phyloP scores from a whole-genome alignment of 208 protist genomes.

The Leishmania tarentolae region DNA sequence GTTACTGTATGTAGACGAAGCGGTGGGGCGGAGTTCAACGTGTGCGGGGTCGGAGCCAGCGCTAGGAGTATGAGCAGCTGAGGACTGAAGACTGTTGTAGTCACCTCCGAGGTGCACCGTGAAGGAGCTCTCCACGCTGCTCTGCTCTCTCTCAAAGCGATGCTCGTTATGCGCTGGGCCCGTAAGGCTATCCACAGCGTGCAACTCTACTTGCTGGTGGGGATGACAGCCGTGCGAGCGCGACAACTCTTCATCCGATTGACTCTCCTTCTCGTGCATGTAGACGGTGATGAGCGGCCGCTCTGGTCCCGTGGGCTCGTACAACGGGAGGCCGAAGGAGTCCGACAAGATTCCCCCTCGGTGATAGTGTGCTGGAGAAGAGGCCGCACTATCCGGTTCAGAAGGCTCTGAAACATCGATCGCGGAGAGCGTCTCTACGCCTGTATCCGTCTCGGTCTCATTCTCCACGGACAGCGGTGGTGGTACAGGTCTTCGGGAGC shows the following conservation, averaged over 20 bases:
- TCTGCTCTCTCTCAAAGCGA: neutral
- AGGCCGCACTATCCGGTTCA: neutral
- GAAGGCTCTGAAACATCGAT: neutral
- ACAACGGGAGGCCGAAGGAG: slow-evolving; percentile 2
- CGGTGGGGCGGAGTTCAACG: neutral
- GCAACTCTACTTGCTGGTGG: neutral
- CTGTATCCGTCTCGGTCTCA: neutral
- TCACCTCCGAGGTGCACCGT: slow-evolving; percentile 1
- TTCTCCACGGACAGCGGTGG: neutral
- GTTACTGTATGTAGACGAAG: slow-evolving; percentile 37
- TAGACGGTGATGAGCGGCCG: slow-evolving; percentile 17
- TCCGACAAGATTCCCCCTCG: slow-evolving; percentile 7
- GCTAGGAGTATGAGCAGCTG: neutral
- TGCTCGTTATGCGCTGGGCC: neutral
- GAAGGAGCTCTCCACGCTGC: neutral
- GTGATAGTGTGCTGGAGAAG: neutral
- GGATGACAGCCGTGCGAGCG: neutral
- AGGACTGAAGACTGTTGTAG: neutral
- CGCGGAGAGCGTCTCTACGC: neutral
- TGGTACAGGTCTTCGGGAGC: neutral
- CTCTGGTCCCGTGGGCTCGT: slow-evolving; percentile 4
- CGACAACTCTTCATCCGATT: neutral
- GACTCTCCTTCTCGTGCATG: slow-evolving; percentile 4
- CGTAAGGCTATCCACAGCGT: neutral
- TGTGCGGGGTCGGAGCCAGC: neutral